phyloP scores from a whole-genome alignment of 306 rosid species.

The Rosa lucieae region DNA sequence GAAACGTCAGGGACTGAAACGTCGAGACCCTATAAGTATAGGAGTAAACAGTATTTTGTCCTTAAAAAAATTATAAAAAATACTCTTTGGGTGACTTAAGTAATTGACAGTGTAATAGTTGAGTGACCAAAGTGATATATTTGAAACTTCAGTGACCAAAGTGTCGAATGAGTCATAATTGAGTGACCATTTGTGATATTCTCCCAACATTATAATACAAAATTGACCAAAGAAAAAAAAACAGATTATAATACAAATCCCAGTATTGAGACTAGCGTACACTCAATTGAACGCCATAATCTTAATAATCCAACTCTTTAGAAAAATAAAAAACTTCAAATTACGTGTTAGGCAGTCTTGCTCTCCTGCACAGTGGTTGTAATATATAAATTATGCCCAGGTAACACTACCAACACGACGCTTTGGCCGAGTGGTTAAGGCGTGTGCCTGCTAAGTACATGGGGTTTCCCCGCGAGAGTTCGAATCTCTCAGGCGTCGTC shows the following conservation, averaged over 20 bases:
- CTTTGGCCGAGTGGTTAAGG: conserved; percentile 91
- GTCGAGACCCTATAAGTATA: no score
- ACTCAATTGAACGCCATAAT: not conserved
- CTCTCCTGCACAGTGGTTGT: no score
- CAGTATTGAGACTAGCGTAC: not conserved
- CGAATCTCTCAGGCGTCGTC: conserved; percentile 63
- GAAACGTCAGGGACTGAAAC: no score
- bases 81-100: no score
- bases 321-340: not conserved
- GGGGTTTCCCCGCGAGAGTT: conserved; percentile 71
- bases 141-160: no score
- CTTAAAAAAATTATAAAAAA: no score
- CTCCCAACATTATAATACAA: not conserved
- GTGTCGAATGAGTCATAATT: no score
- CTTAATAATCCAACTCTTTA: not conserved
- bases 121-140: no score
- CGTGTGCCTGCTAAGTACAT: conserved; percentile 80
- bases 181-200: no score
- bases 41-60: no score
- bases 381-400: no score
- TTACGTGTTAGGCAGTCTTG: not conserved
- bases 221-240: not conserved
- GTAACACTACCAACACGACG: conserved; percentile 9
- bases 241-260: not conserved
- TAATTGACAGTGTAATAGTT: no score